Base-by-base conservation (phyloP, 306 rosid genomes). In the Crataegus laevigata region DNA sequence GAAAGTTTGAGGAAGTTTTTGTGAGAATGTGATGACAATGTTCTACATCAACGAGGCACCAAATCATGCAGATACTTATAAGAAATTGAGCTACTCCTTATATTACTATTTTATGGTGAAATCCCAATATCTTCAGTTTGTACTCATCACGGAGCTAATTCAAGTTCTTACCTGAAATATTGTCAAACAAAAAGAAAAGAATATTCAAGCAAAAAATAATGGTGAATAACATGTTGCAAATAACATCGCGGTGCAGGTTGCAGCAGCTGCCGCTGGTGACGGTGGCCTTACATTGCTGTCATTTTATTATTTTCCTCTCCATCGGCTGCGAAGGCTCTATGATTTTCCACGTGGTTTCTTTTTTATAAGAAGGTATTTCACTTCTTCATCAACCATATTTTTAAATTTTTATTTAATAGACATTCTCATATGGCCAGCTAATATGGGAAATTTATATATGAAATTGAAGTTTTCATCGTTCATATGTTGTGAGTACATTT, bases 71-170 rank as follows among this genome's bases (percentile, higher is more conserved):
- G n/a, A n/a, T n/a, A 0, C 36, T 32, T 32, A 32, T 32, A 32
- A 32, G 6, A 32, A 0, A 32, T 32, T 32, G 0, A 32, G 1
- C 1, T 32, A 32, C 6, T 5, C 7, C 1, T 2, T 2, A 26
- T 26, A 26, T 26, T 26, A 26, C 2, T 2, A 26, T 26, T 26
- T n/a, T n/a, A n/a, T n/a, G n/a, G n/a, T n/a, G 28, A 26, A 26
- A 26, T 2, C 28, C 2, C 28, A 26, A 26, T 26, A 26, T n/a
- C n/a, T n/a, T n/a, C n/a, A n/a, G n/a, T n/a, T n/a, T n/a, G 2
- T 2, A 26, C 28, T 26, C 28, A 2, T 26, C 26, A 55, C 1
- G 26, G 26, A 57, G 4, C 10, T n/a, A 3, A 57, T 3, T 57
- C 3, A 22, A 57, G 5, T 10, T 24, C 7, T 22, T 25, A 4